Evolutionary conservation across 192 early-diverging fungal species (phyloP).

Genomic region (Coemansia sp.): DNA sequence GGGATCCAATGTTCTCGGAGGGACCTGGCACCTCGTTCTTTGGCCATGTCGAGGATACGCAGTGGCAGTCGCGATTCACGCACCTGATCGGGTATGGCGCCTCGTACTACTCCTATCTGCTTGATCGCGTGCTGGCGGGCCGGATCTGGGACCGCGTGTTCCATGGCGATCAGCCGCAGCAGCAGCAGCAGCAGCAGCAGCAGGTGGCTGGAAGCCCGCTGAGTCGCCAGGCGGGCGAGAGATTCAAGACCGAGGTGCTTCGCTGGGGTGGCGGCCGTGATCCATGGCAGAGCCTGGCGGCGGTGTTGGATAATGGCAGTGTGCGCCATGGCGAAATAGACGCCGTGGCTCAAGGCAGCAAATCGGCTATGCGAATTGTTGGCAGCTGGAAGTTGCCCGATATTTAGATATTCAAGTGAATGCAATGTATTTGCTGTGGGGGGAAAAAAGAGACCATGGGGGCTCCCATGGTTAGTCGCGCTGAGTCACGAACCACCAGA

Average conservation of each 20-base stretch:
- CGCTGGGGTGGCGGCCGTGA: constrained; percentile 92
- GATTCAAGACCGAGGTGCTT: constrained; percentile 71
- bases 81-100: constrained; percentile 92
- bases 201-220: constrained; percentile 52
- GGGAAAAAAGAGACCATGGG: background rate
- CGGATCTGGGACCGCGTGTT: constrained; percentile 76
- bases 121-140: constrained; percentile 78
- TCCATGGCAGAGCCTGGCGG: constrained; percentile 78
- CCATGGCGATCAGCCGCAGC: constrained; percentile 28
- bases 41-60: constrained; percentile 66
- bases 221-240: constrained; percentile 62
- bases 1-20: constrained; percentile 31
- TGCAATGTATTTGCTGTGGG: background rate
- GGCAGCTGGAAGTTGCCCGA: constrained; percentile 66
- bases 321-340: constrained; percentile 29
- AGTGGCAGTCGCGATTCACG: constrained; percentile 89
- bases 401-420: constrained; percentile 18
- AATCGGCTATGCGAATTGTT: constrained; percentile 66
- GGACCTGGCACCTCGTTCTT: constrained; percentile 60
- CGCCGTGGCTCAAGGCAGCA: constrained; percentile 59
- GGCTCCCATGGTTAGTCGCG: background rate
- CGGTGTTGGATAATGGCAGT: constrained; percentile 58
- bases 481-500: constrained; percentile 39
- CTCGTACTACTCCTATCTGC: constrained; percentile 93
- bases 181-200: constrained; percentile 1